A percentile compares a stretch with the other conserved stretches of the same genome.
These are phyloP conservation scores for Prunus dulcis DNA, from an alignment of 306 rosid genomes.

Conservation along the genomic window DNA sequence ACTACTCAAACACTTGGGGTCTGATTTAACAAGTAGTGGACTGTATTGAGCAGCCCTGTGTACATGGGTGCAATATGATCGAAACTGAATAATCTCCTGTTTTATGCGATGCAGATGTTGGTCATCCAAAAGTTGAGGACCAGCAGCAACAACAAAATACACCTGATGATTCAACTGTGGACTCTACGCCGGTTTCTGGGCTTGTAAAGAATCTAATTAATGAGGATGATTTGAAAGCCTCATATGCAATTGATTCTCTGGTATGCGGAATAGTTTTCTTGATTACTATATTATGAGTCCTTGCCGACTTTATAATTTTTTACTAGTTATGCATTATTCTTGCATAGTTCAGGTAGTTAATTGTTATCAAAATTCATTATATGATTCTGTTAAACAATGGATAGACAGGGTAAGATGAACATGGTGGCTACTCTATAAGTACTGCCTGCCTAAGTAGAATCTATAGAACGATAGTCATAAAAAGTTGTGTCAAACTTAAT, in stretches of 20 bases:
- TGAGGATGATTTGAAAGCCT: slow-evolving; percentile 80
- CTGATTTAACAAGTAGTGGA: not conserved
- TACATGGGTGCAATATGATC: not conserved
- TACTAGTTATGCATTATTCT: not conserved
- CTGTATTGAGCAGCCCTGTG: not conserved
- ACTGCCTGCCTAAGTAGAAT: not conserved
- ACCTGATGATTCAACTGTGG: slow-evolving; percentile 60
- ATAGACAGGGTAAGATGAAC: not conserved
- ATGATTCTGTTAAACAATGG: not conserved
- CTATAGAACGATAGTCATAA: not conserved
- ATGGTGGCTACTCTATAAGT: not conserved
- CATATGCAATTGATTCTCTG: slow-evolving; percentile 57
- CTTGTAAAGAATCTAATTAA: slow-evolving; percentile 65
- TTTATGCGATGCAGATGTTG: slow-evolving; percentile 56
- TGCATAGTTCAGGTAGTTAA: not conserved
- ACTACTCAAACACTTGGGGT: not conserved
- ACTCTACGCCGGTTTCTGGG: slow-evolving; percentile 56
- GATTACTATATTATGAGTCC: slow-evolving; percentile 6
- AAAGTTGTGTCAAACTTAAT: not conserved
- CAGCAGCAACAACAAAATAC: slow-evolving; percentile 69
- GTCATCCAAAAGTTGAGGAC: slow-evolving; percentile 64
- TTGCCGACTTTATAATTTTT: not conserved
- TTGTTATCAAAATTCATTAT: not conserved
- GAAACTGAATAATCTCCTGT: not conserved
- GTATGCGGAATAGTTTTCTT: slow-evolving; percentile 44